Conservation (phyloP, 352 stramenopile species). For the Pythium phragmitis region DNA sequence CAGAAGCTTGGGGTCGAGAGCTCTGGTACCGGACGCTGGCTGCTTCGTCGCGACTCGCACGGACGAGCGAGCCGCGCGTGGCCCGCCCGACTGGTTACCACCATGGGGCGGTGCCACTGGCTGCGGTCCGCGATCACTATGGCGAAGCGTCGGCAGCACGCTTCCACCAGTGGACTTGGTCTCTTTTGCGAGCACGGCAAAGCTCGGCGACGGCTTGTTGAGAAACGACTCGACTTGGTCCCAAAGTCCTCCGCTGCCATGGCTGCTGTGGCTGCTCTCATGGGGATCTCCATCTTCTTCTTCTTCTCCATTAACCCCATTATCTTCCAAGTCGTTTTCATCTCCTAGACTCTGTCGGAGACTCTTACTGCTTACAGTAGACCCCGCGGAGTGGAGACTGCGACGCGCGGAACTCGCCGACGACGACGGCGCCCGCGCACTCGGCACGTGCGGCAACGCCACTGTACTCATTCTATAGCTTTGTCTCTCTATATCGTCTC, state of each 20-base stretch:
- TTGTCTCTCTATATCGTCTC: slow-evolving; percentile 9
- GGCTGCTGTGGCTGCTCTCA: slow-evolving; percentile 30
- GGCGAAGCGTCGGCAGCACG: slow-evolving; percentile 46
- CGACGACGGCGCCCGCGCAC: slow-evolving; percentile 42
- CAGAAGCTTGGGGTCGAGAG: slow-evolving; percentile 62
- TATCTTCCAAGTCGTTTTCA: slow-evolving; percentile 15
- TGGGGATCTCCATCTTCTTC: slow-evolving; percentile 39
- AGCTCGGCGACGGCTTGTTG: slow-evolving; percentile 63
- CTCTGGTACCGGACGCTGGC: slow-evolving; percentile 21
- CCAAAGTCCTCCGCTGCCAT: slow-evolving; percentile 43
- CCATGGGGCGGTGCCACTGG: slow-evolving; percentile 8
- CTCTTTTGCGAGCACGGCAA: slow-evolving; percentile 41
- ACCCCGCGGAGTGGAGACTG: slow-evolving; percentile 47
- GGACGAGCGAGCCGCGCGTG: slow-evolving; percentile 22
- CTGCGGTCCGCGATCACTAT: slow-evolving; percentile 6
- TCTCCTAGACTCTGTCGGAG: slow-evolving; percentile 11
- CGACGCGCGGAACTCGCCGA: slow-evolving; percentile 39
- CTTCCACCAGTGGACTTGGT: slow-evolving; percentile 20
- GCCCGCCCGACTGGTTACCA: slow-evolving; percentile 15
- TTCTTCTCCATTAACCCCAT: slow-evolving; percentile 25
- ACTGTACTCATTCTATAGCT: slow-evolving; percentile 40
- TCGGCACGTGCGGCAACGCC: slow-evolving; percentile 53
- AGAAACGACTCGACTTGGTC: slow-evolving; percentile 76
- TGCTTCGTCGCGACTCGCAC: slow-evolving; percentile 3
- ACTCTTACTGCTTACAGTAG: slow-evolving; percentile 36